Evolutionary conservation across 208 protist species (phyloP), one percentile per base, ranked within the genome.

Genomic region (Herpetomonas tarakana): DNA sequence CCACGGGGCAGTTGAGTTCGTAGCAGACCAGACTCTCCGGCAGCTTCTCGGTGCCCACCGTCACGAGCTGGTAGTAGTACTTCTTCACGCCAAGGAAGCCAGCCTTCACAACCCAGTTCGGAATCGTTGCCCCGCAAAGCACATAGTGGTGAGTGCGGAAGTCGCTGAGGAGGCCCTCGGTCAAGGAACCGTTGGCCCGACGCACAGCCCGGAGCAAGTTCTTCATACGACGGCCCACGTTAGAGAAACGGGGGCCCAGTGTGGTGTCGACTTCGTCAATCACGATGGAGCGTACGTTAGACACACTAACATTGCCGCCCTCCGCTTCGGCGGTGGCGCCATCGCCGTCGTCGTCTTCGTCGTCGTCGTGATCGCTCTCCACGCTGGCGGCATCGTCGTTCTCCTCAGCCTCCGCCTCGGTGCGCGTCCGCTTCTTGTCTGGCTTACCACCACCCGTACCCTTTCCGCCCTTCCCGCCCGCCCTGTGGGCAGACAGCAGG

Each of bases 31-130:
- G 73, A 38, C 74, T 63, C 22, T 71, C 58, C 28, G 86, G 86
- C 62, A 96, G 71, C 67, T 96, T 96, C 21, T 68, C 74, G 46
- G 68, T 82, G 11, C 89, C 90, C 2, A 86, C 75, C 11, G 71
- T 61, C 0, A 96, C 80, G 44, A 96, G 82, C 58, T 87, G 81
- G 70, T 96, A 96, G 78, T 93, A 91, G 75, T 91, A 96, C 76
- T 96, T 96, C 71, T 96, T 96, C 56, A 90, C 81, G 12, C 90
- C 90, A 39, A 96, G 78, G 63, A 96, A 96, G 7, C 90, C 86
- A 2, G 86, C 86, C 63, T 93, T 93, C 52, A 96, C 54, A 19
- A 96, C 90, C 90, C 90, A 96, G 65, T 96, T 93, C 2, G 90
- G 90, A 56, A 96, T 92, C 11, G 90, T 96, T 1, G 90, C 90